Percentiles rank a stretch among this genome's conserved stretches.
These are phyloP conservation scores for Globisporangium alternatum DNA, from an alignment of 352 stramenopile genomes.

Conservation along the genomic window DNA sequence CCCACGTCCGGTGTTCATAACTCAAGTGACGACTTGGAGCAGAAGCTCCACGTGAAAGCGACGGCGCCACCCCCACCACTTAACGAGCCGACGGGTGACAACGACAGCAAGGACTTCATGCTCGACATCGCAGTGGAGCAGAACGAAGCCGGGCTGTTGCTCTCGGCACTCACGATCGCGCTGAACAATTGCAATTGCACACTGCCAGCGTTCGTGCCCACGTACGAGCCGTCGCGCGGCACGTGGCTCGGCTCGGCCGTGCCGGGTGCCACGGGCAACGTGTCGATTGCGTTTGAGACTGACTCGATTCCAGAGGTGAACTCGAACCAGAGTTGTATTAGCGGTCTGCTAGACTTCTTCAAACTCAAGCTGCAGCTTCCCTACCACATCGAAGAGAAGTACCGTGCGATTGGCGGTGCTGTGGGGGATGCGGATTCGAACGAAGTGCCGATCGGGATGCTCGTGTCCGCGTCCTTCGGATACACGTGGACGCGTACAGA, in stretches of 20 bases:
- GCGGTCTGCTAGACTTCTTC: constrained; percentile 77
- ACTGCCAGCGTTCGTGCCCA: constrained; percentile 69
- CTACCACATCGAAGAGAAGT: constrained; percentile 58
- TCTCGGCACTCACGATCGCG: constrained; percentile 71
- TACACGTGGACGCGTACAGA: constrained; percentile 51
- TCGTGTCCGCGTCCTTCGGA: constrained; percentile 63
- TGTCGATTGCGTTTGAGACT: constrained; percentile 76
- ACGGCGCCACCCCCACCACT: not conserved
- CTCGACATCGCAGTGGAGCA: constrained; percentile 47
- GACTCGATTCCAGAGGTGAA: constrained; percentile 69
- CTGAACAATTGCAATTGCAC: constrained; percentile 83
- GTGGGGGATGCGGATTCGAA: constrained; percentile 30
- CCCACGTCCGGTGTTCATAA: not conserved
- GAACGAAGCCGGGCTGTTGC: constrained; percentile 60
- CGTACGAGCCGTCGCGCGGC: constrained; percentile 49
- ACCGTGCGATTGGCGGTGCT: constrained; percentile 26
- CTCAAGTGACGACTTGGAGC: not conserved
- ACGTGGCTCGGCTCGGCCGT: constrained; percentile 68
- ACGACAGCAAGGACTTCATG: constrained; percentile 26
- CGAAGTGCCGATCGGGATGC: constrained; percentile 45
- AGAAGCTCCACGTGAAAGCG: constrained; percentile 1
- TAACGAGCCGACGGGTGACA: constrained; percentile 1
- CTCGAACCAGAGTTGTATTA: constrained; percentile 75
- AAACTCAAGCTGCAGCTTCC: constrained; percentile 75
- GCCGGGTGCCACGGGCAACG: constrained; percentile 66